These are phyloP conservation scores for Saccharomyces hybrid DNA, from an alignment of 1,139 yeast species.

Conservation along the genomic window DNA sequence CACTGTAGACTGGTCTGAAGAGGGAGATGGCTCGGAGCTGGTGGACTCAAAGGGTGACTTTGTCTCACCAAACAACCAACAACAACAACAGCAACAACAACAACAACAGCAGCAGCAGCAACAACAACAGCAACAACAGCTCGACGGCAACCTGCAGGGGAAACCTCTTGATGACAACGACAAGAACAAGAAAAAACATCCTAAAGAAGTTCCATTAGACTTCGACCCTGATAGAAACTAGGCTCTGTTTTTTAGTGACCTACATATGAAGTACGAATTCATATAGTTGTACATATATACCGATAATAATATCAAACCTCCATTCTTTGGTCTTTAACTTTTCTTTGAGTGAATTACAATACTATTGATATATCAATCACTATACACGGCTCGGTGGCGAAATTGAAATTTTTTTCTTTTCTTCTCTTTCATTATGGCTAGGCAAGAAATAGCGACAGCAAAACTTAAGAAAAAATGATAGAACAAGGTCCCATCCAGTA, in stretches of 20 bases:
- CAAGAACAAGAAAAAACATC: constrained; percentile 1
- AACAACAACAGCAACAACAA: neutral
- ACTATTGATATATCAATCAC: neutral
- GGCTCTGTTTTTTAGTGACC: constrained; percentile 1
- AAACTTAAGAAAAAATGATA: neutral
- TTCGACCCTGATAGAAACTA: constrained; percentile 11
- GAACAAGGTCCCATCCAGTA: neutral
- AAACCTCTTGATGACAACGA: neutral
- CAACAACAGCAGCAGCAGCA: neutral
- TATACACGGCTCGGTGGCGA: constrained; percentile 5
- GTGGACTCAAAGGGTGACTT: constrained; percentile 9
- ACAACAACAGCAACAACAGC: neutral
- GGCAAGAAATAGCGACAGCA: neutral
- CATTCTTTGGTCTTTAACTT: neutral
- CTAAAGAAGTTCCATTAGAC: constrained; percentile 10
- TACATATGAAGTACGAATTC: neutral
- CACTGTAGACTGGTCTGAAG: constrained; percentile 61
- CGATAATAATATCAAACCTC: neutral
- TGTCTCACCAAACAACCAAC: neutral
- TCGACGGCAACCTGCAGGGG: constrained; percentile 4
- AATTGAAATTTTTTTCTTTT: constrained; percentile 3
- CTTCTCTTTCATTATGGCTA: neutral
- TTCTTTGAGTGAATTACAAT: neutral
- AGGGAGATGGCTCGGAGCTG: constrained; percentile 36
- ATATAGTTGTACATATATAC: neutral